Evolutionary conservation across 208 protist species (phyloP).

Genomic region (Crithidia expoeki): DNA sequence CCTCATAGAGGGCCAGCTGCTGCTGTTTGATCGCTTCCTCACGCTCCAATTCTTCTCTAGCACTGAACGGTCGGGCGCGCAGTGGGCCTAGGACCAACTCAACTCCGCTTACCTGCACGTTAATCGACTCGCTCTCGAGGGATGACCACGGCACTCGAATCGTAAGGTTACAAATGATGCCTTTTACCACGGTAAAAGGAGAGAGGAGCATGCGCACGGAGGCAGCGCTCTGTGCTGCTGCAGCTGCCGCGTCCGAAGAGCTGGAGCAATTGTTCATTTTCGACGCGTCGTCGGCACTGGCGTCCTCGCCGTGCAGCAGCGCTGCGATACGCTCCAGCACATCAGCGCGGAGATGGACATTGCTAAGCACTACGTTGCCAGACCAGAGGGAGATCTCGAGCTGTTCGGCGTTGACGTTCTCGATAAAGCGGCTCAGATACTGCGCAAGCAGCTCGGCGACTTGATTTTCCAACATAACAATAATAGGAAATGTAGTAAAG

Average conservation of each 20-base stretch:
- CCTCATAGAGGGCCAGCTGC: constrained; percentile 63
- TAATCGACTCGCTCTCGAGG: constrained; percentile 64
- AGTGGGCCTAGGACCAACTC: constrained; percentile 78
- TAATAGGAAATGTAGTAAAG: not conserved
- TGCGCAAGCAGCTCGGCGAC: constrained; percentile 64
- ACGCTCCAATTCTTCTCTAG: constrained; percentile 60
- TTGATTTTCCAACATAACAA: constrained; percentile 76
- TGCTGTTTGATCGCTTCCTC: constrained; percentile 60
- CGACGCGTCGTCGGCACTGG: not conserved
- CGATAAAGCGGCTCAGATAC: constrained; percentile 74
- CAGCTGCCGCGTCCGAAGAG: not conserved
- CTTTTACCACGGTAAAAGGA: constrained; percentile 78
- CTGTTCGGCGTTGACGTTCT: constrained; percentile 75
- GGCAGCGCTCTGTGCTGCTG: constrained; percentile 5
- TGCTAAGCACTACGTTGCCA: constrained; percentile 67
- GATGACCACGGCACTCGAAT: constrained; percentile 83
- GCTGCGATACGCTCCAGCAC: constrained; percentile 63
- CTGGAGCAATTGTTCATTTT: not conserved
- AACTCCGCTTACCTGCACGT: constrained; percentile 67
- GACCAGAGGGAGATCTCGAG: constrained; percentile 84
- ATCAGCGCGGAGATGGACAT: constrained; percentile 70
- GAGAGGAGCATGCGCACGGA: constrained; percentile 57
- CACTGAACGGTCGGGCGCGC: constrained; percentile 50
- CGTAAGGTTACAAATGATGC: constrained; percentile 59
- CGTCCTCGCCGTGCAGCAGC: constrained; percentile 23